Evolutionary conservation across 164 flowering plant genomes (phyloP).

Genomic region (Vitis amurensis): DNA sequence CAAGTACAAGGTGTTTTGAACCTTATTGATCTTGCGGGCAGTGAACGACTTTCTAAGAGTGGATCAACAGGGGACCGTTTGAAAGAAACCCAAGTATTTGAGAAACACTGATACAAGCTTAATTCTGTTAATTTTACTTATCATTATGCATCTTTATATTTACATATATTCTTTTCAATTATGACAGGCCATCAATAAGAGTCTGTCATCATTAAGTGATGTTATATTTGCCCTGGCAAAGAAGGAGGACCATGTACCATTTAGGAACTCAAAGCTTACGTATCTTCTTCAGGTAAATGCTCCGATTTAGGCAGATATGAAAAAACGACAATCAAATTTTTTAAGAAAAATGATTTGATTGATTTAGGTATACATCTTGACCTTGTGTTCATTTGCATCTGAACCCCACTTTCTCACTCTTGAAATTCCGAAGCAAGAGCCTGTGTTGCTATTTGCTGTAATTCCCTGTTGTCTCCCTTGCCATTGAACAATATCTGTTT

Average conservation of each 20-base stretch:
- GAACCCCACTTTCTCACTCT: too few relatives aligned
- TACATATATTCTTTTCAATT: background rate
- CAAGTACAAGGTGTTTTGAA: constrained; percentile 94
- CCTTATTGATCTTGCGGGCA: constrained; percentile 97
- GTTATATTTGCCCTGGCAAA: constrained; percentile 89
- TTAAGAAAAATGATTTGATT: too few relatives aligned
- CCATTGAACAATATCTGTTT: too few relatives aligned
- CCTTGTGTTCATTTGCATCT: too few relatives aligned
- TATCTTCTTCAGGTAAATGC: constrained; percentile 90
- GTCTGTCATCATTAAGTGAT: constrained; percentile 84
- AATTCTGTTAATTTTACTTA: background rate
- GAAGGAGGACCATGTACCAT: constrained; percentile 90
- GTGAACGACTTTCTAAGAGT: constrained; percentile 98
- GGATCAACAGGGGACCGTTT: constrained; percentile 92
- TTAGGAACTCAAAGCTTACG: constrained; percentile 91
- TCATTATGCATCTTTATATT: background rate
- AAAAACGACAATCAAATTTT: too few relatives aligned
- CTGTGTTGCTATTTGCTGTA: too few relatives aligned
- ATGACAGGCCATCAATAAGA: constrained; percentile 84
- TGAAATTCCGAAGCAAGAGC: too few relatives aligned
- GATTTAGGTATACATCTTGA: too few relatives aligned
- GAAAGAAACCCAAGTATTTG: constrained; percentile 84
- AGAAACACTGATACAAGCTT: background rate
- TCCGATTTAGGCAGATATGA: background rate
- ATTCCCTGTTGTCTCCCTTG: too few relatives aligned